Evolutionary conservation across 495 filamentous ascomycete genomes (phyloP), one percentile per base, ranked within the genome.

Genomic region (Aspergillus coremiiformis): DNA sequence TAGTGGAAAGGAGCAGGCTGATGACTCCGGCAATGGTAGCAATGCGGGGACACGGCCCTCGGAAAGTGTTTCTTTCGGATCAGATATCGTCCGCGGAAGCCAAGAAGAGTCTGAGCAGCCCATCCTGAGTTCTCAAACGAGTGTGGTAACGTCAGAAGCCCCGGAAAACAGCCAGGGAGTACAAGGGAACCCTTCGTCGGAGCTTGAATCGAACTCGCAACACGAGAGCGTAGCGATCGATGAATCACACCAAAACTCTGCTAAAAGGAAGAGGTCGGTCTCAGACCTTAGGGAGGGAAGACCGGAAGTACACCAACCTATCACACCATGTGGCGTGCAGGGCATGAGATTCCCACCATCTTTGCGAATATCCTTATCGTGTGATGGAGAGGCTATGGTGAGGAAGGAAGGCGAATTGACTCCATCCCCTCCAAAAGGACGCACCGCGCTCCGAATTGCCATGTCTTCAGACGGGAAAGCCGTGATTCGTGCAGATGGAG

Each of bases 321-420:
- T 48, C 21, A 55, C 59, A 24, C 55, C 54, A 33, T 46, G 52
- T 9, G 52, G 52, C 23, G 56, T 58, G 14, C 61, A 62, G 1
- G 55, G 46, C 21, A 26, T 66, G 10, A 73, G 66, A 44, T 74
- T 71, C 6, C 73, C 73, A n/a, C 73, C 73, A 11, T 74, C 73
- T 9, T 48, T 76, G 59, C 64, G 73, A 42, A 53, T 95, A 45
- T 90, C 87, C 0, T 69, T 88, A 53, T 90, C 87, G 17, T 76
- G 86, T 44, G 89, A 94, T 49, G 91, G 91, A 47, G 87, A 87
- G 60, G 91, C 90, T 2, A 83, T 89, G 67, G 74, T 96, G 27
- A 75, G 86, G 8, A 80, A 84, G 39, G 72, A 82, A 54, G 78
- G 79, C 46, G 78, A 78, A 57, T 60, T 74, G 47, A 79, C 81